A percentile compares a stretch with the other conserved stretches of the same genome.
Evolutionary conservation across 129 eudicot genomes (phyloP).

Genomic region (Helianthus annuus): HanXRQr2.0-SUNRISE NC_035440.2:59488799-59489298

Average conservation of each 20-base stretch:
- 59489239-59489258: constrained; percentile 90
- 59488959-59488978: background rate
- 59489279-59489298: too few relatives aligned
- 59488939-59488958: constrained; percentile 59
- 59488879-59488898: too few relatives aligned
- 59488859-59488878: too few relatives aligned
- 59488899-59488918: constrained; percentile 83
- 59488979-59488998: constrained; percentile 1
- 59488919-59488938: constrained; percentile 85
- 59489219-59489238: constrained; percentile 96
- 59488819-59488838: too few relatives aligned
- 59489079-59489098: constrained; percentile 92
- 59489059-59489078: constrained; percentile 92
- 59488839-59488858: too few relatives aligned
- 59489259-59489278: too few relatives aligned
- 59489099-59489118: constrained; percentile 65
- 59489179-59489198: background rate
- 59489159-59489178: background rate
- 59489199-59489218: constrained; percentile 55
- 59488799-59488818: too few relatives aligned
- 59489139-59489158: background rate
- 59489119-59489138: too few relatives aligned
- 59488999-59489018: background rate
- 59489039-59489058: constrained; percentile 78
- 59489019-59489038: constrained; percentile 55